Percentiles rank a stretch among this genome's conserved stretches.
These are phyloP conservation scores for Colletotrichum endophyticum DNA, from an alignment of 2,329 filamentous ascomycete species.

Conservation along the genomic window DNA sequence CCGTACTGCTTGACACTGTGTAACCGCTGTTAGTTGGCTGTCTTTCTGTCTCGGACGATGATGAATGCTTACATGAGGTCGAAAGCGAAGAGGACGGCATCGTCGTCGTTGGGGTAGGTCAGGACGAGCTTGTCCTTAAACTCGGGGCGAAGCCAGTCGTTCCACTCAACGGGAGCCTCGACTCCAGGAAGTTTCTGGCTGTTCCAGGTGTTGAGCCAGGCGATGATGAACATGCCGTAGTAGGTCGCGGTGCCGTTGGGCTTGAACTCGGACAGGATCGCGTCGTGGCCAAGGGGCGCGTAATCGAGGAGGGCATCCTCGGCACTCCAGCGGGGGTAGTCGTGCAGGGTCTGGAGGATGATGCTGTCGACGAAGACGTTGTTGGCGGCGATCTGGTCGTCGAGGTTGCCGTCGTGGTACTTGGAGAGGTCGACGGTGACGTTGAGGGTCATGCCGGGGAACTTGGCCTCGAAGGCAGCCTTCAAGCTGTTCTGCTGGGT, in stretches of 20 bases:
- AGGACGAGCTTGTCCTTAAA: conserved; percentile 59
- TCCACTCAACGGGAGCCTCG: conserved; percentile 40
- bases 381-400: conserved; percentile 45
- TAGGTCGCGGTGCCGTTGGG: conserved; percentile 45
- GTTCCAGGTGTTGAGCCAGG: conserved; percentile 42
- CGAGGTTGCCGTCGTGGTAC: conserved; percentile 53
- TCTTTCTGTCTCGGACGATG: accelerated
- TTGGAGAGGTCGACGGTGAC: conserved; percentile 61
- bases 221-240: conserved; percentile 42
- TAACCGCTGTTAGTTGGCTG: not conserved
- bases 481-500: conserved; percentile 44
- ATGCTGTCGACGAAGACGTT: conserved; percentile 49
- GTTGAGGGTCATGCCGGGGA: conserved; percentile 56
- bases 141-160: conserved; percentile 50
- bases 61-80: conserved; percentile 47
- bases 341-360: conserved; percentile 55
- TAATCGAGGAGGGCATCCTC: conserved; percentile 53
- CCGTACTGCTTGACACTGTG: conserved; percentile 44
- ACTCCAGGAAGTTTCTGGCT: conserved; percentile 37
- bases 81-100: conserved; percentile 57
- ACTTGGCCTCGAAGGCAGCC: conserved; percentile 47
- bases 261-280: conserved; percentile 45
- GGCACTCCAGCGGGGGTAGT: conserved; percentile 56
- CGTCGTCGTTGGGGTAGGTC: conserved; percentile 64
- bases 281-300: conserved; percentile 49